Percentiles rank a stretch among this genome's conserved stretches.
These are phyloP conservation scores for Apocynum venetum DNA, from an alignment of 257 asterid genomes.

Conservation along the genomic window DNA sequence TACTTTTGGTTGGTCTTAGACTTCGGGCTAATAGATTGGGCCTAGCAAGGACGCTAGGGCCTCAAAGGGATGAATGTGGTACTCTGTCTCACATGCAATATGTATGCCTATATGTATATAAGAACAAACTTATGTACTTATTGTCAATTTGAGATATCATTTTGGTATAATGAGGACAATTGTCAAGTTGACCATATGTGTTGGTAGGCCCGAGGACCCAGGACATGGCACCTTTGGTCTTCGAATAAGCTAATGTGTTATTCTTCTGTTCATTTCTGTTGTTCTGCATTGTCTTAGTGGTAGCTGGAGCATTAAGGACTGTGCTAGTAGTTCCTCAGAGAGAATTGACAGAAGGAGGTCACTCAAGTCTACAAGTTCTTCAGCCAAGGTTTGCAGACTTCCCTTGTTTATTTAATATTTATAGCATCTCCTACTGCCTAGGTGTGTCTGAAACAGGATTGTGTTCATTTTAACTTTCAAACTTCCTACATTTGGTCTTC, in stretches of 20 bases:
- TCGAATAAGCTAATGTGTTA: background rate
- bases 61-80: no score
- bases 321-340: constrained; percentile 23
- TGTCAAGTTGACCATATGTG: no score
- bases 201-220: no score
- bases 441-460: background rate
- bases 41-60: no score
- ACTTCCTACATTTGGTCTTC: background rate
- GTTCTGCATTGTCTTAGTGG: constrained; percentile 39
- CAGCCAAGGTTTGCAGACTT: constrained; percentile 49
- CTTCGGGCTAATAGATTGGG: no score
- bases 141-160: no score
- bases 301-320: constrained; percentile 38
- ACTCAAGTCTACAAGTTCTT: constrained; percentile 55
- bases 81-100: no score
- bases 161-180: no score
- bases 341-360: constrained; percentile 44
- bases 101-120: no score
- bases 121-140: no score
- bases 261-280: background rate
- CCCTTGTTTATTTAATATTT: background rate
- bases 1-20: no score
- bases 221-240: background rate
- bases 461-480: background rate
- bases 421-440: background rate